Evolutionary conservation across 1,139 yeast species (phyloP), one percentile per base, ranked within the genome.

Genomic region (Torulaspora pretoriensis): DNA sequence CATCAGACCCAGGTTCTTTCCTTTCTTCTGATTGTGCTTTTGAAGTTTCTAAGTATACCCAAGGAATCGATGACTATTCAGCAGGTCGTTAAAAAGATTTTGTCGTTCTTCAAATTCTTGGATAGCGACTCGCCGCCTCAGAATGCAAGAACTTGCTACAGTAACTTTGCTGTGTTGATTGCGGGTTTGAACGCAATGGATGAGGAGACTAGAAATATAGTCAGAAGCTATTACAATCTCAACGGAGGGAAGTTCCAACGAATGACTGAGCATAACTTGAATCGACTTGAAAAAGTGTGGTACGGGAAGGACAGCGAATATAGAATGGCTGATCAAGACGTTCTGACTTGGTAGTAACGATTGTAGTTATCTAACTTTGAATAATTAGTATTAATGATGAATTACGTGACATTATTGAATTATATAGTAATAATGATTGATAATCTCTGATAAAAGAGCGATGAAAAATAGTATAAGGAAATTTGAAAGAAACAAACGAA

Each of bases 121-220:
- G 64, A 68, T 7, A 61, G 64, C 32, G 65, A 64, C 3, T 38
- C 55, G 4, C 67, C 68, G 9, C 65, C 67, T 10, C 55, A 53
- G 30, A 64, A 66, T 37, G 51, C 57, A 17, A 59, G 66, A 42
- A 58, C 70, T 6, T 64, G 71, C 36, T 69, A 49, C 60, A 68
- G 83, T 23, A 87, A 81, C 56, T 77, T 84, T 74, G 82, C 88
- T 7, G 75, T 81, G 63, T 68, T 77, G 43, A 70, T 79, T 2
- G 79, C 83, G 0, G 92, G 88, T 0, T 55, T 74, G 48, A 76
- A 78, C 51, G 75, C 81, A 42, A 62, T 69, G 22, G 64, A 68
- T 13, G 69, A 69, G 17, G 66, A 67, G 2, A 77, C 80, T 32
- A 70, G 76, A 53, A 52, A 56, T 12, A 54, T 73, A 14, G 73